A percentile compares a stretch with the other conserved stretches of the same genome.
These are phyloP conservation scores for Nemania bipapillata DNA, from an alignment of 2,329 filamentous ascomycete genomes.

Conservation along the genomic window DNA sequence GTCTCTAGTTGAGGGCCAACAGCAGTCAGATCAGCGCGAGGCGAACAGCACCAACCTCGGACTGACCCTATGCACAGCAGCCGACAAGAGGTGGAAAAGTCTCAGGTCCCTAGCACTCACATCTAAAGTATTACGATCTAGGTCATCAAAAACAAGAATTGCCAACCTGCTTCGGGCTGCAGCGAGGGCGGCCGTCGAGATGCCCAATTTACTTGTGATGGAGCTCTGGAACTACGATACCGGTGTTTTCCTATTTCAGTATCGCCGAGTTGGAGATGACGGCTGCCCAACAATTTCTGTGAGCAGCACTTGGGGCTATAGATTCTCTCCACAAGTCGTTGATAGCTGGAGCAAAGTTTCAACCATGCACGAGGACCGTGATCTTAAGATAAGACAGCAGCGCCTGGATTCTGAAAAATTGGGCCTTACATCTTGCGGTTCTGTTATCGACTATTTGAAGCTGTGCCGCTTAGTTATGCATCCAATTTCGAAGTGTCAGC, in stretches of 20 bases:
- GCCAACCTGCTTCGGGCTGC: constrained; percentile 1
- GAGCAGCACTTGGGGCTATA: background rate
- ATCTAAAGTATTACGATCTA: background rate
- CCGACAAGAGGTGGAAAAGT: background rate
- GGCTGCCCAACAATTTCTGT: background rate
- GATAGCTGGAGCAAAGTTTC: background rate
- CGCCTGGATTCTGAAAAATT: background rate
- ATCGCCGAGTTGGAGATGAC: background rate
- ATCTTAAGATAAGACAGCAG: background rate
- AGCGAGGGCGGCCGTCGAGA: constrained; percentile 1
- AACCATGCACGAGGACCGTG: background rate
- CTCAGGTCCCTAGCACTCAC: constrained; percentile 8
- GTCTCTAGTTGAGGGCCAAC: background rate
- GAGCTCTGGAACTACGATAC: background rate
- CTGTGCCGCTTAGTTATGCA: constrained; percentile 6
- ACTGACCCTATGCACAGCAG: background rate
- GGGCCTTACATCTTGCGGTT: background rate
- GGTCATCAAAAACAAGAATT: background rate
- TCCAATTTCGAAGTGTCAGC: constrained; percentile 1
- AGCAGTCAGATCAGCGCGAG: background rate
- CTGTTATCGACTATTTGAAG: background rate
- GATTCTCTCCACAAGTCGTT: background rate
- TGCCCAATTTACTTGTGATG: background rate
- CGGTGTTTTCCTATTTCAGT: background rate
- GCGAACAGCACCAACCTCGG: background rate